phyloP scores from a whole-genome alignment of 2,329 filamentous ascomycete genomes.

The Leptographium galeiforme region DNA sequence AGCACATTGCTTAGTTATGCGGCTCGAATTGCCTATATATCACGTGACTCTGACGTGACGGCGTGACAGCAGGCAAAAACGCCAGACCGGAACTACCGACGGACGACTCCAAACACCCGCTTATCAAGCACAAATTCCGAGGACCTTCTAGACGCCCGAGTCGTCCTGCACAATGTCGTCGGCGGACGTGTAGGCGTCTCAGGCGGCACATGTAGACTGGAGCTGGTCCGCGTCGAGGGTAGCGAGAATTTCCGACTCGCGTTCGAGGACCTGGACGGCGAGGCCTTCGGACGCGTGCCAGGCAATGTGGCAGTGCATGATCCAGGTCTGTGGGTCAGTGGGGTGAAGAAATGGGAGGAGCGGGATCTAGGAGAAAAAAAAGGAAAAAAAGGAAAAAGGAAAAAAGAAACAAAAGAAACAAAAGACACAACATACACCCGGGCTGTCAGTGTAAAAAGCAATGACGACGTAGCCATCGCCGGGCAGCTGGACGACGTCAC shows the following conservation, averaged over 20 bases:
- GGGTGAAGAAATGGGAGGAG: background rate
- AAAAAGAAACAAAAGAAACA: background rate
- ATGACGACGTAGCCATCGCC: conserved; percentile 27
- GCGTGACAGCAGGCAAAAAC: no score
- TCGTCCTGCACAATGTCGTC: background rate
- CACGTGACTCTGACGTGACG: no score
- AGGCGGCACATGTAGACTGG: background rate
- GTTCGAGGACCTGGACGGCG: conserved; percentile 3
- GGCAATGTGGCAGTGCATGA: conserved; percentile 41
- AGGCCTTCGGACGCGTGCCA: conserved; percentile 28
- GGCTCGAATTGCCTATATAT: no score
- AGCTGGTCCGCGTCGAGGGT: background rate
- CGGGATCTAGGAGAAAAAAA: background rate
- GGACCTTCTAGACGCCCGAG: background rate
- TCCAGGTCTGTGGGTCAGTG: conserved; percentile 19
- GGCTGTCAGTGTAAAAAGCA: conserved; percentile 34
- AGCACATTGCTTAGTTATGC: no score
- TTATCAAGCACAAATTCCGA: no score
- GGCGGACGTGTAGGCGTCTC: background rate
- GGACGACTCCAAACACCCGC: no score
- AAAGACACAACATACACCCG: conserved; percentile 17
- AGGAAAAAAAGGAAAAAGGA: background rate
- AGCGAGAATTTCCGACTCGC: background rate
- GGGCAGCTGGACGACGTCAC: conserved; percentile 29
- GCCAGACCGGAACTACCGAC: no score